Conservation (phyloP, 2,329 filamentous ascomycete species). For the Shiraia sp. region DNA sequence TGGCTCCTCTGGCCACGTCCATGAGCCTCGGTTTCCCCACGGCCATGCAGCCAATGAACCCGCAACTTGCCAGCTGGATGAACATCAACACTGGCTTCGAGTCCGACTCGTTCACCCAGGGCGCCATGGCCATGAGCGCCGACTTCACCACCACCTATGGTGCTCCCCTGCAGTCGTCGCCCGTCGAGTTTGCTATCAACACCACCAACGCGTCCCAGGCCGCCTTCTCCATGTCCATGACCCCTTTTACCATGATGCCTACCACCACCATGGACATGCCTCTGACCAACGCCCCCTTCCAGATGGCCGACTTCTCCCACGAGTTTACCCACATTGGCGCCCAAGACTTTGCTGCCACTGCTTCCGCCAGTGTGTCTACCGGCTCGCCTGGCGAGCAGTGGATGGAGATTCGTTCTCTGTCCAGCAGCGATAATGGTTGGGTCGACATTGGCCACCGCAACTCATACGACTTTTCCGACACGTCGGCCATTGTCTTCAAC, state of each 20-base stretch:
- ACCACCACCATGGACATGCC: slow-evolving; percentile 49
- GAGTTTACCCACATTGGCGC: slow-evolving; percentile 62
- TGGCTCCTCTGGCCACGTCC: slow-evolving; percentile 38
- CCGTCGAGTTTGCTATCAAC: slow-evolving; percentile 52
- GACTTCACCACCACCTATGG: slow-evolving; percentile 47
- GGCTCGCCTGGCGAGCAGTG: slow-evolving; percentile 79
- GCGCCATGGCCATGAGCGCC: slow-evolving; percentile 38
- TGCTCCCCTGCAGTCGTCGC: slow-evolving; percentile 49
- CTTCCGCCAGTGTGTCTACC: slow-evolving; percentile 47
- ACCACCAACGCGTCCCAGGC: slow-evolving; percentile 48
- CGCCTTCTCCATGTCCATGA: slow-evolving; percentile 46
- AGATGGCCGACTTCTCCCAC: slow-evolving; percentile 70
- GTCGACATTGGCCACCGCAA: slow-evolving; percentile 68
- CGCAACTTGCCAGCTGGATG: slow-evolving; percentile 49
- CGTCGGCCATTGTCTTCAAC: slow-evolving; percentile 76
- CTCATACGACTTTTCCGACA: slow-evolving; percentile 69
- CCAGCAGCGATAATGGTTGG: slow-evolving; percentile 87
- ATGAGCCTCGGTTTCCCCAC: slow-evolving; percentile 37
- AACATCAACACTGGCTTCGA: slow-evolving; percentile 43
- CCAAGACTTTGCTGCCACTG: slow-evolving; percentile 47
- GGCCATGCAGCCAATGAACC: slow-evolving; percentile 40
- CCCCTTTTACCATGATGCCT: slow-evolving; percentile 48
- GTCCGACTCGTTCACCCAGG: slow-evolving; percentile 28
- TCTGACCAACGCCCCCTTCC: slow-evolving; percentile 33
- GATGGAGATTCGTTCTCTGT: slow-evolving; percentile 83